These are phyloP conservation scores for Lunasporangiospora selenospora DNA, from an alignment of 192 early-diverging fungal genomes.

Conservation along the genomic window DNA sequence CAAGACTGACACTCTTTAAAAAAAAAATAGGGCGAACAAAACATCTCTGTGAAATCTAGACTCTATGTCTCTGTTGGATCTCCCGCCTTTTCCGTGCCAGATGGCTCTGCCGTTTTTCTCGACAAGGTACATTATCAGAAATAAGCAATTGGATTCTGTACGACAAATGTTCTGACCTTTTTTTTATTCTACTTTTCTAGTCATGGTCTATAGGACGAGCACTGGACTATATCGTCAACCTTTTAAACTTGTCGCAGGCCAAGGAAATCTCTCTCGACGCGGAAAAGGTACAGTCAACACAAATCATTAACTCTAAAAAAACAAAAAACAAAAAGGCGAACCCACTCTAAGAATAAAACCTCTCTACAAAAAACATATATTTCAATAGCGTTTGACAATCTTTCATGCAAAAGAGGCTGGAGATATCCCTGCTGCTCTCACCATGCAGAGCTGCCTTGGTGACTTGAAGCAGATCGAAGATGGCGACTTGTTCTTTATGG, in stretches of 20 bases:
- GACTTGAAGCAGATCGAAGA: constrained; percentile 8
- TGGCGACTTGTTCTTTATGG: constrained; percentile 31
- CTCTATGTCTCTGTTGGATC: constrained; percentile 27
- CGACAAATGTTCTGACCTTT: neutral
- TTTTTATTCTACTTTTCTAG: neutral
- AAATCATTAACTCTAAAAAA: neutral
- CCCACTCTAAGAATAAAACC: neutral
- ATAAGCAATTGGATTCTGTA: neutral
- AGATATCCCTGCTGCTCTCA: constrained; percentile 7
- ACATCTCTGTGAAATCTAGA: constrained; percentile 28
- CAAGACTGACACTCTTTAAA: neutral
- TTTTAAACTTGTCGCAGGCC: constrained; percentile 20
- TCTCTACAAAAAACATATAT: neutral
- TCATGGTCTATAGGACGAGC: constrained; percentile 32
- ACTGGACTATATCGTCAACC: constrained; percentile 33
- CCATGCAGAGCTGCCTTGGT: constrained; percentile 27
- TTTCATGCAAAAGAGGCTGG: constrained; percentile 29
- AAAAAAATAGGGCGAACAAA: constrained; percentile 20
- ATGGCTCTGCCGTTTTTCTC: constrained; percentile 26
- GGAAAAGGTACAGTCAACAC: constrained; percentile 11
- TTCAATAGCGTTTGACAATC: constrained; percentile 28
- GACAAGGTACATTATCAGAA: constrained; percentile 18
- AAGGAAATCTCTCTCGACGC: constrained; percentile 37
- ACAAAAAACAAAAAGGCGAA: neutral
- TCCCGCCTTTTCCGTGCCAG: constrained; percentile 14